Conservation (phyloP, 2,329 filamentous ascomycete genomes). For the Endoconidiophora laricicola region DNA sequence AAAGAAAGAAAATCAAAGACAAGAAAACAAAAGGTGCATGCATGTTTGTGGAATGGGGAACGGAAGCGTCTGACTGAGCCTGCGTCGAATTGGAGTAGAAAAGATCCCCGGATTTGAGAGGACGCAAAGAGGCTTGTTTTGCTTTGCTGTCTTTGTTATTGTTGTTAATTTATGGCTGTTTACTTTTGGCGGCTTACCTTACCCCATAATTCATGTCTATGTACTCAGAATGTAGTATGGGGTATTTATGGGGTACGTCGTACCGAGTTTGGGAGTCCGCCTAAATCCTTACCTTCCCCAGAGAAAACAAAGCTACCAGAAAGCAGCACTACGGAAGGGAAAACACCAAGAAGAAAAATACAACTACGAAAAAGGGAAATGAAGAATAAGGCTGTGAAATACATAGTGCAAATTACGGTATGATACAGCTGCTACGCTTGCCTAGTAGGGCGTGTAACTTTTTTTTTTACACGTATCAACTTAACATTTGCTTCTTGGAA, state of each 20-base stretch:
- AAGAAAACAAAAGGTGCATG: background rate
- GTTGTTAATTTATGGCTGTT: no score
- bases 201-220: conserved; percentile 3
- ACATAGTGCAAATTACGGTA: no score
- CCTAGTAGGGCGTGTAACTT: no score
- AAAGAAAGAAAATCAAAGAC: background rate
- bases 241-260: conserved; percentile 7
- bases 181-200: background rate
- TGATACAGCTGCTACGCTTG: no score
- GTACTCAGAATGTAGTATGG: conserved; percentile 1
- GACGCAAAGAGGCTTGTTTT: no score
- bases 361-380: background rate
- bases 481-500: no score
- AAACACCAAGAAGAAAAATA: background rate
- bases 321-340: background rate
- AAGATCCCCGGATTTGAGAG: no score
- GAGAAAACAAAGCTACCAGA: background rate
- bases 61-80: no score
- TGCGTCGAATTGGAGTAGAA: no score
- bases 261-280: background rate
- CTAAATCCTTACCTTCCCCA: conserved; percentile 7
- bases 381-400: no score
- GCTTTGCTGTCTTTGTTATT: no score
- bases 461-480: no score
- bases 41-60: background rate